Conservation (phyloP, 1,284 basidiomycete genomes). For the Boletellus sp. region DNA sequence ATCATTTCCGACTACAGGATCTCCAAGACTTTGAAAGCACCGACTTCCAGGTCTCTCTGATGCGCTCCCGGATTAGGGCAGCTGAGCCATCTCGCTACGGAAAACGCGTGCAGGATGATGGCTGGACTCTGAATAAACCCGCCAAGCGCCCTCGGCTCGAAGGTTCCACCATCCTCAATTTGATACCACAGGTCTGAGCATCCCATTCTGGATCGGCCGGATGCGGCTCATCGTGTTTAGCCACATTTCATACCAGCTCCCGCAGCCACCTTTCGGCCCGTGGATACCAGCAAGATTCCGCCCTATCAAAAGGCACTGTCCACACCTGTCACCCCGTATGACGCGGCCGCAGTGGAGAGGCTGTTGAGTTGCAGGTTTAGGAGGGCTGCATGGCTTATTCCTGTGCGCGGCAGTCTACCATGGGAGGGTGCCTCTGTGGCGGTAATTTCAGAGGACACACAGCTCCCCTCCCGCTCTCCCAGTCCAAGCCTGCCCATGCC, state of each 20-base stretch:
- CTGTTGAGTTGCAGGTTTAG: constrained; percentile 33
- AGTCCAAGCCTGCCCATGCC: constrained; percentile 19
- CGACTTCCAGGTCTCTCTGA: constrained; percentile 11
- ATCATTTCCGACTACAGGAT: constrained; percentile 33
- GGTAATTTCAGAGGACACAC: constrained; percentile 33
- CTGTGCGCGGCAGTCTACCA: constrained; percentile 52
- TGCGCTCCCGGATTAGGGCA: not conserved
- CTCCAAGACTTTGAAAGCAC: constrained; percentile 43
- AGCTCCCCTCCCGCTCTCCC: constrained; percentile 10
- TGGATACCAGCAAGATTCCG: constrained; percentile 22
- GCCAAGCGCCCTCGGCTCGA: constrained; percentile 21
- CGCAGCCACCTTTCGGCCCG: constrained; percentile 13
- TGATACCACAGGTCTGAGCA: constrained; percentile 29
- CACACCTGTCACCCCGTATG: constrained; percentile 43
- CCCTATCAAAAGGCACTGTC: constrained; percentile 28
- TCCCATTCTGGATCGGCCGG: not conserved
- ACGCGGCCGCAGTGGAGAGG: constrained; percentile 26
- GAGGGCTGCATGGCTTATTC: constrained; percentile 61
- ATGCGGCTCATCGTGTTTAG: constrained; percentile 17
- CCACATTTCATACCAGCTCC: constrained; percentile 30
- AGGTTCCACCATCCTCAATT: constrained; percentile 11
- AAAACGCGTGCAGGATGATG: constrained; percentile 17
- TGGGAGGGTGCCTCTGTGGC: constrained; percentile 50
- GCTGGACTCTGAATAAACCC: not conserved
- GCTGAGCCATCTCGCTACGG: constrained; percentile 2